Base-by-base conservation (phyloP, 495 filamentous ascomycete species). In the Penicillium desertorum region DNA sequence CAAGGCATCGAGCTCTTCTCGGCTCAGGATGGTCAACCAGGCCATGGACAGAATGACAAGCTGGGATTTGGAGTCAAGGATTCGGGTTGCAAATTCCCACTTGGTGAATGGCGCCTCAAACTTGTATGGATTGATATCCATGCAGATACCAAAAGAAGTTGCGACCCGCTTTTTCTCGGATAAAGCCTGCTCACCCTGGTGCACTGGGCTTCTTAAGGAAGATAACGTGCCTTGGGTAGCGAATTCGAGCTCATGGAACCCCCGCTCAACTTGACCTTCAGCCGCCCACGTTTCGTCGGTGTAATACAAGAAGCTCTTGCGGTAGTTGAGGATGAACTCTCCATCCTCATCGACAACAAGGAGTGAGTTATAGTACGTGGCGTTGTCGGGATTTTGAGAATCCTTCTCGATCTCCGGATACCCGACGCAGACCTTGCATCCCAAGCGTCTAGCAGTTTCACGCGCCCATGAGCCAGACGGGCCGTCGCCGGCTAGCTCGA, bases 251-350 rank as follows among this genome's bases (percentile, higher is more conserved):
- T 67, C 58, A 27, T 68, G 62, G 41, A 71, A 78, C 5, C 75
- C 70, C 50, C 70, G 91, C 16, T 86, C 86, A 5, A 76, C 72
- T 19, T 72, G 66, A 11, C 90, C 90, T 72, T 96, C 92, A 2
- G 79, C 69, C 1, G 93, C 91, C 94, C 94, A 98, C 0, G 85
- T 89, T 65, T 91, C 91, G 65, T 98, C 93, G 1, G 91, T 94
- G 73, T 89, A 89, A 71, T 93, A 98, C 54, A 98, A 81, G 62
- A 92, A 92, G 22, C 78, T 79, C 69, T 98, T 98, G 62, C 94
- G 87, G 70, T 96, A 96, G 74, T 96, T 88, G 39, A 80, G 81
- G 34, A 96, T 66, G 0, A 88, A 82, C 45, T 87, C 76, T 14
- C 95, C 94, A 1, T 78, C 68, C 11, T 83, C 77, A 56, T 86